Percentiles rank a stretch among this genome's conserved stretches.
These are phyloP conservation scores for Eragrostis nindensis DNA, from an alignment of 176 grass and related monocot species.

Conservation along the genomic window DNA sequence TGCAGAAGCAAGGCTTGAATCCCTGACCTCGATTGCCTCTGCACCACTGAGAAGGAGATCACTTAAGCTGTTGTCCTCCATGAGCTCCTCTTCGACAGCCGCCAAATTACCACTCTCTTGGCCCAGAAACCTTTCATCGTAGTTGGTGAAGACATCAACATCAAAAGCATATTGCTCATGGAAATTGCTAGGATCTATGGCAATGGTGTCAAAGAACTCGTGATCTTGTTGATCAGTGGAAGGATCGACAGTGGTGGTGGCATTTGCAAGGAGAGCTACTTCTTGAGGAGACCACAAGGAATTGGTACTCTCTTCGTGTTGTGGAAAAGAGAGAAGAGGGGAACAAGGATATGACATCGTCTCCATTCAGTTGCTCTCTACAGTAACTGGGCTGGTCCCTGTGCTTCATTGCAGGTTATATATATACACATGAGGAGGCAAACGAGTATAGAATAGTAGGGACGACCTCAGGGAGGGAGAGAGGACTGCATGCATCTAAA, in stretches of 20 bases:
- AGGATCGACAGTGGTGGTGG: slow-evolving; percentile 28
- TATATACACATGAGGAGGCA: slow-evolving; percentile 42
- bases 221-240: slow-evolving; percentile 15
- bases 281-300: slow-evolving; percentile 42
- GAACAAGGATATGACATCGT: slow-evolving; percentile 50
- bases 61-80: slow-evolving; percentile 57
- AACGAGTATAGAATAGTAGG: background rate
- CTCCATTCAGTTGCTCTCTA: slow-evolving; percentile 45
- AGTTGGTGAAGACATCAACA: background rate
- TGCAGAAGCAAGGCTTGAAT: slow-evolving; percentile 42
- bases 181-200: slow-evolving; percentile 18
- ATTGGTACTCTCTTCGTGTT: slow-evolving; percentile 41
- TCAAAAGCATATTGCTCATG: slow-evolving; percentile 34
- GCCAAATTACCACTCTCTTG: slow-evolving; percentile 46
- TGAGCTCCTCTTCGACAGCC: slow-evolving; percentile 54
- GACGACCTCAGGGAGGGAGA: slow-evolving; percentile 4
- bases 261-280: slow-evolving; percentile 19
- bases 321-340: slow-evolving; percentile 42
- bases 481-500: slow-evolving; percentile 23
- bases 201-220: slow-evolving; percentile 27
- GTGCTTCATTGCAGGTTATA: slow-evolving; percentile 36
- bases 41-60: slow-evolving; percentile 58
- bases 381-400: background rate
- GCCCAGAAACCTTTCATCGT: background rate
- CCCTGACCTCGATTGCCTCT: slow-evolving; percentile 49